Conservation (phyloP, 768 basidiomycete genomes). For the Boletus eberwhitei region DNA sequence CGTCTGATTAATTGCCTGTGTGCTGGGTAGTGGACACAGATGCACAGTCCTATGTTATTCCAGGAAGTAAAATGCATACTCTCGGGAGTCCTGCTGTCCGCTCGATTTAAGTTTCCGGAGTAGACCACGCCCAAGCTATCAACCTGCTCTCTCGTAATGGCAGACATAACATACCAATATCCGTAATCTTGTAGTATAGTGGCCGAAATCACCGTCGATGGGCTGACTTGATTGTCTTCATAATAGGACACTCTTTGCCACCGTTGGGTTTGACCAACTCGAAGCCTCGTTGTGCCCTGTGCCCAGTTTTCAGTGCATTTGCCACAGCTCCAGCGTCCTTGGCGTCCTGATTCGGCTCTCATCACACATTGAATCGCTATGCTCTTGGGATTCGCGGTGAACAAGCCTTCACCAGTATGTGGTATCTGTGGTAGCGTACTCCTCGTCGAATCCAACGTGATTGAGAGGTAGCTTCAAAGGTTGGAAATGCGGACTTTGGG, state of each 20-base stretch:
- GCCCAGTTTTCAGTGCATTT: not conserved
- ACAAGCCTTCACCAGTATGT: conserved; percentile 30
- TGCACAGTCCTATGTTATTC: not conserved
- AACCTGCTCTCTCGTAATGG: not conserved
- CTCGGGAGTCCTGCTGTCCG: not conserved
- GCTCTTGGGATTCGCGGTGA: conserved; percentile 21
- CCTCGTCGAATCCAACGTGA: not conserved
- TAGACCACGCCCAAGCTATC: not conserved
- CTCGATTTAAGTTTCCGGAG: not conserved
- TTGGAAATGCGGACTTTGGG: not conserved
- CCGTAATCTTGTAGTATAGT: conserved; percentile 12
- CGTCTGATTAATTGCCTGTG: no score
- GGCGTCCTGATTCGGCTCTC: not conserved
- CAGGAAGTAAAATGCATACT: not conserved
- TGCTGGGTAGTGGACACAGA: no score
- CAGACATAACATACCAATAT: not conserved
- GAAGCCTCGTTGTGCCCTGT: conserved; percentile 10
- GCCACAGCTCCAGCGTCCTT: not conserved
- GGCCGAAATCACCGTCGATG: not conserved
- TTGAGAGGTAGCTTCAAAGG: conserved; percentile 24
- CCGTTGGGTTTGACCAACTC: conserved; percentile 20
- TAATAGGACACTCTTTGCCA: conserved; percentile 23
- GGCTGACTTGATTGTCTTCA: not conserved
- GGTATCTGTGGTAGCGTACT: not conserved
- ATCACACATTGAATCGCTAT: not conserved